phyloP scores from a whole-genome alignment of 345 rosid species.

The Anacardium occidentale region DNA sequence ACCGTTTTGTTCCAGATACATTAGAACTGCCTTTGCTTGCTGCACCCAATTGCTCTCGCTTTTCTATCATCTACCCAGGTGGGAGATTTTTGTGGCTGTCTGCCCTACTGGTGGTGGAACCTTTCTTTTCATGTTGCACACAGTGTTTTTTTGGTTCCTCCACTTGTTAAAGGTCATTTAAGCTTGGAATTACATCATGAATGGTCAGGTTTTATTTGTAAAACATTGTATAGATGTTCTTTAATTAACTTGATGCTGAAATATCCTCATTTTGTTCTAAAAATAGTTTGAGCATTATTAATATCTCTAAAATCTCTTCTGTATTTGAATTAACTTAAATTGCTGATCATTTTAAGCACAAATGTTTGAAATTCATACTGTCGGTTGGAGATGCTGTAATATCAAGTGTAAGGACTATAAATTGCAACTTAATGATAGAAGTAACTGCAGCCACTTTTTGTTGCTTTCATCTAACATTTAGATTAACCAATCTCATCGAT shows the following conservation, averaged over 20 bases:
- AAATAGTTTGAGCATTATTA: neutral
- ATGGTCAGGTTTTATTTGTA: neutral
- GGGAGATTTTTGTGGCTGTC: neutral
- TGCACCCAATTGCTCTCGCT: neutral
- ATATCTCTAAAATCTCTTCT: neutral
- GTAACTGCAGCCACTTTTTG: constrained; percentile 3
- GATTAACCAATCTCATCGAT: neutral
- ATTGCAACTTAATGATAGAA: constrained; percentile 11
- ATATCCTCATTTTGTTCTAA: neutral
- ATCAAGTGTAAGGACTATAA: neutral
- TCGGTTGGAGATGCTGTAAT: neutral
- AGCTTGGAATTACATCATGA: neutral
- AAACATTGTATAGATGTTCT: neutral
- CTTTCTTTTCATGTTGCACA: neutral
- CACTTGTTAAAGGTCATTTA: neutral
- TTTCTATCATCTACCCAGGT: neutral
- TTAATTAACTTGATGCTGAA: neutral
- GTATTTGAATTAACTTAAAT: neutral
- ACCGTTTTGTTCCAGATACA: neutral
- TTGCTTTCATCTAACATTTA: constrained; percentile 5
- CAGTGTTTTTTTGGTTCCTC: neutral
- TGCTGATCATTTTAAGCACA: neutral
- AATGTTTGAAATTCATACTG: neutral
- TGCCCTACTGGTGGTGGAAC: neutral
- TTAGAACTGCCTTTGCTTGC: neutral